These are phyloP conservation scores for Blastocladiella britannica DNA, from an alignment of 192 early-diverging fungal species.

Conservation along the genomic window DNA sequence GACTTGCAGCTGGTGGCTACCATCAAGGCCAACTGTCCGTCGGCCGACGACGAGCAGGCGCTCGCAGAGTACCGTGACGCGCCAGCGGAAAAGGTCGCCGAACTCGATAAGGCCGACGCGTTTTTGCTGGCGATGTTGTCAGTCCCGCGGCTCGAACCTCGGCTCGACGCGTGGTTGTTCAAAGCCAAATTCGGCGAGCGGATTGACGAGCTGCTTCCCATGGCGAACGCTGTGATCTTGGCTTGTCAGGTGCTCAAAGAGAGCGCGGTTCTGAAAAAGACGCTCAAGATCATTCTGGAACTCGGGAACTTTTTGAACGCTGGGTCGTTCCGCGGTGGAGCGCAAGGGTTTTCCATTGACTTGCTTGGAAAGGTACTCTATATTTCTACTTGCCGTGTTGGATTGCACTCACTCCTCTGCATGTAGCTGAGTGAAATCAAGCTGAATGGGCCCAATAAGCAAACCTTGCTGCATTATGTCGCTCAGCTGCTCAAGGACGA, in stretches of 20 bases:
- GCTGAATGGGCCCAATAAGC: neutral
- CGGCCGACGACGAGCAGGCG: slow-evolving; percentile 1
- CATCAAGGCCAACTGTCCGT: slow-evolving; percentile 1
- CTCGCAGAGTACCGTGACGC: neutral
- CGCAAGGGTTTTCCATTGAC: slow-evolving; percentile 4
- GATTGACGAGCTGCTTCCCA: neutral
- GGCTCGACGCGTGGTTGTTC: neutral
- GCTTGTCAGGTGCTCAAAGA: neutral
- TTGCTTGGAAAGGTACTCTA: too few species aligned
- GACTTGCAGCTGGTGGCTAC: slow-evolving; percentile 1
- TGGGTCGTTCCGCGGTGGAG: slow-evolving; percentile 1
- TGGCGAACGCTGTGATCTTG: neutral
- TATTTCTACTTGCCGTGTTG: too few species aligned
- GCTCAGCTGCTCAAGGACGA: neutral
- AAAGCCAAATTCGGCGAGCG: neutral
- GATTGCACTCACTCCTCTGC: neutral
- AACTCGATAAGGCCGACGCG: slow-evolving; percentile 1
- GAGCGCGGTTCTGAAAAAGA: neutral
- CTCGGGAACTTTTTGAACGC: slow-evolving; percentile 4
- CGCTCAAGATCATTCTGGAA: neutral
- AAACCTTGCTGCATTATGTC: slow-evolving; percentile 2
- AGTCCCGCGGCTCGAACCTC: slow-evolving; percentile 1
- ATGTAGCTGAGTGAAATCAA: slow-evolving; percentile 1
- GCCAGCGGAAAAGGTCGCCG: neutral
- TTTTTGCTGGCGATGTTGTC: neutral